Evolutionary conservation across 805 yeast species (phyloP), one percentile per base, ranked within the genome.

Genomic region (Metschnikowia reukaufii): DNA sequence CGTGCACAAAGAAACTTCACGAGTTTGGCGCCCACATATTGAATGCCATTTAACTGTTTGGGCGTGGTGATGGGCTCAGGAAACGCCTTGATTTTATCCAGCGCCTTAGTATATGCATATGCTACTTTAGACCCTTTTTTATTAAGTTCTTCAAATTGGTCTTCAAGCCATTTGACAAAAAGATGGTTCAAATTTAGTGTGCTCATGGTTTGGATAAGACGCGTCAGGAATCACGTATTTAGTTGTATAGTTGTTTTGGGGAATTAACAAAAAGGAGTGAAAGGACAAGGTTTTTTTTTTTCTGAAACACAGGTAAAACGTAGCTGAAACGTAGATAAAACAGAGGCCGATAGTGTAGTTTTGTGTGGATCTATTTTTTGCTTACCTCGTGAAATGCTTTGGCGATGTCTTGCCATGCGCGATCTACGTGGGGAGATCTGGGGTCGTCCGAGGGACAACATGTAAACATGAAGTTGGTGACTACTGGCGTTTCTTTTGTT

Each of bases 11-110:
- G 66, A 23, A 66, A 58, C 2, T 63, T 66, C 29, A 86, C 80
- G 6, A 87, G 82, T 46, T 83, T 82, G 10, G 80, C 84, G 0
- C 98, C 98, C 30, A 92, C 75, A 38, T 72, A 86, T 47, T 77
- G 83, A 35, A 92, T 72, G 54, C 73, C 72, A 13, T 65, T 63
- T 36, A 92, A 68, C 42, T 86, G 83, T 27, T 68, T 66, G 0
- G 94, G 87, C 47, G 77, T 78, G 29, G 60, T 56, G 20, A 87
- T 73, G 10, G 70, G 66, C 0, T 63, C 72, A 0, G 76, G 76
- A 42, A 72, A 69, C 2, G 66, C 67, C 36, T 67, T 61, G 20
- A 90, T 59, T 27, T 77, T 72, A 21, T 73, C 80, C 42, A 77
- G 60, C 0, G 95, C 95, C 50, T 74, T 73, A 42, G 68, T 65